Evolutionary conservation across 208 protist genomes (phyloP).

Genomic region (Spongospora subterranea): DNA sequence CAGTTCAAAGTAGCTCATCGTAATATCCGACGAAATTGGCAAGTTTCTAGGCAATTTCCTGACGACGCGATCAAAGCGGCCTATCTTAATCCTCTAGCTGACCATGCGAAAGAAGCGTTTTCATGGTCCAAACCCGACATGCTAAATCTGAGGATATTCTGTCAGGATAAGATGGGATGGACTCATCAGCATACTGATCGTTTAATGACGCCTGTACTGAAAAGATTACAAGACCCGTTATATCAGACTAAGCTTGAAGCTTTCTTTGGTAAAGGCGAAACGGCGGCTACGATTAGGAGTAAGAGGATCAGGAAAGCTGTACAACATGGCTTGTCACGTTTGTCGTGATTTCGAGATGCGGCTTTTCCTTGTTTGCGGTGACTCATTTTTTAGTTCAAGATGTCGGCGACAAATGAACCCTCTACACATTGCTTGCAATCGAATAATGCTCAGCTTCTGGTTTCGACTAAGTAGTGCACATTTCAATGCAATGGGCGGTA

Average conservation of each 20-base stretch:
- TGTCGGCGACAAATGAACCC: too few species aligned
- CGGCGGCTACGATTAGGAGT: neutral
- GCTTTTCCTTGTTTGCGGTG: too few species aligned
- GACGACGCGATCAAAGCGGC: neutral
- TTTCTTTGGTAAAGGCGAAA: constrained; percentile 14
- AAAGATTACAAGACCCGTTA: neutral
- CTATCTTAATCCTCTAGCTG: constrained; percentile 54
- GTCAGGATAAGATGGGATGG: constrained; percentile 15
- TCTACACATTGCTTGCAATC: too few species aligned
- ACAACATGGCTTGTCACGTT: too few species aligned
- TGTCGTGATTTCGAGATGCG: too few species aligned
- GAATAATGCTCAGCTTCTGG: too few species aligned
- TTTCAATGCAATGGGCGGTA: too few species aligned
- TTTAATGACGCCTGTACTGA: neutral
- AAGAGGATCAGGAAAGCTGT: constrained; percentile 21
- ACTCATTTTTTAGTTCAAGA: too few species aligned
- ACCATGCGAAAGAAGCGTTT: constrained; percentile 9
- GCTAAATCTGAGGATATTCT: neutral
- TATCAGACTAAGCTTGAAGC: constrained; percentile 39
- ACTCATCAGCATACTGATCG: neutral
- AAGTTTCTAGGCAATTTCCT: constrained; percentile 60
- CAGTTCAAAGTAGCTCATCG: constrained; percentile 60
- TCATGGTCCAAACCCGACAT: neutral
- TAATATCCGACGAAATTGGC: constrained; percentile 55
- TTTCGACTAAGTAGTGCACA: too few species aligned